Conservation (phyloP, 495 filamentous ascomycete genomes). For the Trichoderma asperelloides region DNA sequence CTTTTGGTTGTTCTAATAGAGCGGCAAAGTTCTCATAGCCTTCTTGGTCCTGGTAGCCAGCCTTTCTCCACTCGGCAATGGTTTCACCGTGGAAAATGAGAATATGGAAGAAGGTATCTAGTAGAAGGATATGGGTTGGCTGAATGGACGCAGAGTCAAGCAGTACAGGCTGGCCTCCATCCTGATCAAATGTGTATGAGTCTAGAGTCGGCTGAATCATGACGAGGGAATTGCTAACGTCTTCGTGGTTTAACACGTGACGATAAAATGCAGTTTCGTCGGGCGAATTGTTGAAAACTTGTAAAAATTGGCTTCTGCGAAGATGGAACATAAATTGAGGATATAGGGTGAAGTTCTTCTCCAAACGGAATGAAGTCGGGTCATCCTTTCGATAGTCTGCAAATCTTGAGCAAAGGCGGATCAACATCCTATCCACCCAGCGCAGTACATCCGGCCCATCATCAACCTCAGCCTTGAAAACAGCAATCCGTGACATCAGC, state of each 20-base stretch:
- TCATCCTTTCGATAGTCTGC: conserved; percentile 99
- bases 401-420: conserved; percentile 90
- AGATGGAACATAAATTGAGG: conserved; percentile 99
- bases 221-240: conserved; percentile 91
- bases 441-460: conserved; percentile 97
- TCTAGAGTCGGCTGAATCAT: conserved; percentile 99
- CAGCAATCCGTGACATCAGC: conserved; percentile 95
- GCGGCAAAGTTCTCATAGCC: conserved; percentile 94
- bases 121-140: conserved; percentile 83
- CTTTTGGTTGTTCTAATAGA: conserved; percentile 89
- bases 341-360: conserved; percentile 99
- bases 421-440: conserved; percentile 99
- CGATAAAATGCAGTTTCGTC: conserved; percentile 98
- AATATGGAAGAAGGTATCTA: conserved; percentile 99
- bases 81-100: conserved; percentile 99
- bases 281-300: conserved; percentile 99
- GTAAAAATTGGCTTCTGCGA: conserved; percentile 91
- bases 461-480: conserved; percentile 98
- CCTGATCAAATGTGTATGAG: conserved; percentile 93
- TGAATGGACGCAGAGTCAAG: conserved; percentile 96
- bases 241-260: conserved; percentile 94
- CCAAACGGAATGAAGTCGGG: conserved; percentile 90
- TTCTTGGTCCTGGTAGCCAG: conserved; percentile 95
- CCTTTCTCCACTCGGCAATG: conserved; percentile 96
- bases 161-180: conserved; percentile 81